Conservation (phyloP, 2,329 filamentous ascomycete genomes). For the Colletotrichum shisoi region DNA sequence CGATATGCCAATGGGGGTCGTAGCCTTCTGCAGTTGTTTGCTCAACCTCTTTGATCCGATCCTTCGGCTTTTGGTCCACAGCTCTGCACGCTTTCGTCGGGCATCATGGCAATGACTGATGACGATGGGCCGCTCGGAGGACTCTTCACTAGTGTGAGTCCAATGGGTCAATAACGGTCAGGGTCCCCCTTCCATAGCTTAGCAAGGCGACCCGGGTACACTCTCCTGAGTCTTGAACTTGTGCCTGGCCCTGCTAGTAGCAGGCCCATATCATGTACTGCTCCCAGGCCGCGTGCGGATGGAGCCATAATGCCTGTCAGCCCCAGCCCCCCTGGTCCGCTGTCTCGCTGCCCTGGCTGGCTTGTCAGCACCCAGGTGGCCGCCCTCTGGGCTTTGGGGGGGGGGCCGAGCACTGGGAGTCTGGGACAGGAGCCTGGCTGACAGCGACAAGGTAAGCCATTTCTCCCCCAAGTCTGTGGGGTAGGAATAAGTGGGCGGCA, state of each 20-base stretch:
- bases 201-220: slow-evolving; percentile 30
- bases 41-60: slow-evolving; percentile 1
- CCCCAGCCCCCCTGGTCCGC: background rate
- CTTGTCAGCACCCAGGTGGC: slow-evolving; percentile 17
- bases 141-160: slow-evolving; percentile 10
- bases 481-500: slow-evolving; percentile 27
- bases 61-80: slow-evolving; percentile 8
- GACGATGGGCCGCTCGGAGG: slow-evolving; percentile 27
- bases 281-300: slow-evolving; percentile 36
- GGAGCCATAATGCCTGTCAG: slow-evolving; percentile 31
- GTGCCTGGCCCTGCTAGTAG: slow-evolving; percentile 17
- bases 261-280: slow-evolving; percentile 11
- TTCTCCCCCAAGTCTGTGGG: slow-evolving; percentile 29
- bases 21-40: slow-evolving; percentile 3
- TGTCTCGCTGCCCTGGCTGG: slow-evolving; percentile 5
- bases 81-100: slow-evolving; percentile 28
- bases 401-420: slow-evolving; percentile 19
- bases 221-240: slow-evolving; percentile 34
- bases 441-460: slow-evolving; percentile 34
- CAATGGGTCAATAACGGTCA: slow-evolving; percentile 10
- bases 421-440: slow-evolving; percentile 35
- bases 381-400: slow-evolving; percentile 13
- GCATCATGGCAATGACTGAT: slow-evolving; percentile 18
- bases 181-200: slow-evolving; percentile 10
- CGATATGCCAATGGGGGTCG: background rate